Percentiles rank a stretch among this genome's conserved stretches.
Conservation (phyloP, 1,284 basidiomycete genomes). For the Irpex lacteus region DNA sequence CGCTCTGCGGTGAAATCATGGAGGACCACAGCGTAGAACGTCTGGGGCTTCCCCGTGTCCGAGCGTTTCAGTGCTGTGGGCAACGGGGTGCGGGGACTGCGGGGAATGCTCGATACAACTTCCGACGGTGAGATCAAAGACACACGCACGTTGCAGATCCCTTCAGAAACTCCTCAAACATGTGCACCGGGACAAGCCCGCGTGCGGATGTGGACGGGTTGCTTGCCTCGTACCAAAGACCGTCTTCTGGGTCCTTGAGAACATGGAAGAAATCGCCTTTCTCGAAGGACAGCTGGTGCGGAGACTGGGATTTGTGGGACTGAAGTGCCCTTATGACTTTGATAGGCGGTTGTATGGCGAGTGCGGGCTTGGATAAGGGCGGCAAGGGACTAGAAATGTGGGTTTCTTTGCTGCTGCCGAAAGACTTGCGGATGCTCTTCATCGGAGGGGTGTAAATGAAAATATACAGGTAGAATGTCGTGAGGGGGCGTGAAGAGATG, state of each 20-base stretch:
- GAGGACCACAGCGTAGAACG: constrained; percentile 90
- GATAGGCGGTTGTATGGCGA: constrained; percentile 81
- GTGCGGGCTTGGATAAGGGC: constrained; percentile 58
- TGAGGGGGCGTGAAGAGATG: constrained; percentile 29
- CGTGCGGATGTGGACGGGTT: constrained; percentile 91
- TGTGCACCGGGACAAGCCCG: constrained; percentile 82
- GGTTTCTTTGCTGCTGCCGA: constrained; percentile 65
- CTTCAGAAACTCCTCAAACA: constrained; percentile 89
- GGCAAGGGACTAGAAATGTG: constrained; percentile 70
- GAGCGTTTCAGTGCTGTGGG: constrained; percentile 10
- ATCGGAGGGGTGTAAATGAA: constrained; percentile 40
- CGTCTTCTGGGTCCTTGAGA: constrained; percentile 61
- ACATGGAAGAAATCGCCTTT: constrained; percentile 99
- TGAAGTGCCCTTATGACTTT: constrained; percentile 91
- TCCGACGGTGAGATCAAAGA: background rate
- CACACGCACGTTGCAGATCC: constrained; percentile 56
- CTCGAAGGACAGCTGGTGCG: constrained; percentile 87
- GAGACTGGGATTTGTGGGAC: constrained; percentile 68
- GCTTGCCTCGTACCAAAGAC: constrained; percentile 81
- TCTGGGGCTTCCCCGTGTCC: constrained; percentile 48
- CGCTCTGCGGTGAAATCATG: constrained; percentile 96
- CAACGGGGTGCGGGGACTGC: constrained; percentile 18
- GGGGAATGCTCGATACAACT: background rate
- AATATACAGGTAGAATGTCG: constrained; percentile 26
- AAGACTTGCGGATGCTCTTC: constrained; percentile 86